These are phyloP conservation scores for Suillus paluster DNA, from an alignment of 768 basidiomycete species.

Conservation along the genomic window DNA sequence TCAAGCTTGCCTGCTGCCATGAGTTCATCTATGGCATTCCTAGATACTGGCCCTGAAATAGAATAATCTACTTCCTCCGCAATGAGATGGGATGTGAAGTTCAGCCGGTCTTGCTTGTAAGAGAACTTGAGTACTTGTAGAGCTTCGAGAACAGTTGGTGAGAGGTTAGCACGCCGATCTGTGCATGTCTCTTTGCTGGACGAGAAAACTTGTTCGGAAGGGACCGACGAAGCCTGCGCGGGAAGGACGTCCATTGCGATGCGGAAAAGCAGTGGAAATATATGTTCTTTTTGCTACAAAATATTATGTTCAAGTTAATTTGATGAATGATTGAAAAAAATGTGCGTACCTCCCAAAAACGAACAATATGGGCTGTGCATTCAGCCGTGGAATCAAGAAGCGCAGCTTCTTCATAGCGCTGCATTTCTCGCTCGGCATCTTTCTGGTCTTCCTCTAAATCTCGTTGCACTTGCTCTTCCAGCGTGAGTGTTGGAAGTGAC, in stretches of 20 bases:
- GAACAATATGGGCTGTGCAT: background rate
- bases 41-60: conserved; percentile 3
- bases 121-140: conserved; percentile 27
- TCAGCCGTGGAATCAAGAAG: background rate
- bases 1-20: conserved; percentile 2
- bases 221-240: conserved; percentile 28
- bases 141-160: conserved; percentile 19
- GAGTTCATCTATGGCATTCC: conserved; percentile 1
- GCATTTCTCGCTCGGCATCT: conserved; percentile 2
- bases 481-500: background rate
- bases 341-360: conserved; percentile 12
- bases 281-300: conserved; percentile 8
- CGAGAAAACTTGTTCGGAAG: background rate
- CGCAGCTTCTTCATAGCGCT: conserved; percentile 2
- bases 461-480: background rate
- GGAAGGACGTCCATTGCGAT: conserved; percentile 24
- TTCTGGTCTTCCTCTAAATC: conserved; percentile 1
- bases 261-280: conserved; percentile 10
- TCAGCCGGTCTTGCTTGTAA: conserved; percentile 15
- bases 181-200: conserved; percentile 23
- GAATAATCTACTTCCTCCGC: background rate
- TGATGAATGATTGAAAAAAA: background rate
- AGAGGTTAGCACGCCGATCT: conserved; percentile 23
- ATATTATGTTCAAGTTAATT: no score
- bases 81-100: conserved; percentile 18